These are phyloP conservation scores for Hypericum androsaemum DNA, from an alignment of 345 rosid genomes.

Conservation along the genomic window DNA sequence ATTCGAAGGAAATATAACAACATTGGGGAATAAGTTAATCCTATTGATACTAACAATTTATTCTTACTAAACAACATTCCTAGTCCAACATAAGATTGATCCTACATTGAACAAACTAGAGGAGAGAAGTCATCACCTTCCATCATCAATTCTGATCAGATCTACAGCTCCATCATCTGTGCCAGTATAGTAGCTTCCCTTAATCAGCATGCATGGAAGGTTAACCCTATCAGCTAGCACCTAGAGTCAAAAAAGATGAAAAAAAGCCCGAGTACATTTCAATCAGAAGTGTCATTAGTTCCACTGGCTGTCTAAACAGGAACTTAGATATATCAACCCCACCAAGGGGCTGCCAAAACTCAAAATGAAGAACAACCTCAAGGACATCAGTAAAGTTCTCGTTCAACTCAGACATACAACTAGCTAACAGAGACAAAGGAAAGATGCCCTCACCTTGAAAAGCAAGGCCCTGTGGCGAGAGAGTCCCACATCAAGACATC, in stretches of 20 bases:
- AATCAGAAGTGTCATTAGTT: too few relatives aligned
- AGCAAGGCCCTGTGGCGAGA: conserved; percentile 95
- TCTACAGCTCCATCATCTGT: conserved; percentile 96
- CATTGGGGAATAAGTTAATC: too few relatives aligned
- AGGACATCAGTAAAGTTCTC: too few relatives aligned
- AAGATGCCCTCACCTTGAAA: conserved; percentile 57
- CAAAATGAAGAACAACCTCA: neutral
- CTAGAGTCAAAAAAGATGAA: conserved; percentile 32
- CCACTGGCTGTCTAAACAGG: too few relatives aligned
- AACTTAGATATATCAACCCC: neutral
- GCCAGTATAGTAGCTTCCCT: conserved; percentile 94
- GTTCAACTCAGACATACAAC: conserved; percentile 8
- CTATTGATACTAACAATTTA: too few relatives aligned
- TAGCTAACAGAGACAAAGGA: neutral
- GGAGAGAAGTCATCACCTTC: conserved; percentile 38
- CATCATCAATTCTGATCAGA: conserved; percentile 56
- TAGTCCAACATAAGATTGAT: neutral
- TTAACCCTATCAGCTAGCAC: conserved; percentile 81
- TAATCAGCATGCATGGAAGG: conserved; percentile 90
- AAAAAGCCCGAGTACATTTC: neutral
- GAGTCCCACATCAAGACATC: conserved; percentile 75
- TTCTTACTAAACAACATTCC: too few relatives aligned
- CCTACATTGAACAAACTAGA: neutral
- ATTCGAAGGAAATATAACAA: too few relatives aligned
- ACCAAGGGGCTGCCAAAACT: neutral